Evolutionary conservation across 2,329 filamentous ascomycete species (phyloP).

Genomic region (Gaeumannomyces sp.): DNA sequence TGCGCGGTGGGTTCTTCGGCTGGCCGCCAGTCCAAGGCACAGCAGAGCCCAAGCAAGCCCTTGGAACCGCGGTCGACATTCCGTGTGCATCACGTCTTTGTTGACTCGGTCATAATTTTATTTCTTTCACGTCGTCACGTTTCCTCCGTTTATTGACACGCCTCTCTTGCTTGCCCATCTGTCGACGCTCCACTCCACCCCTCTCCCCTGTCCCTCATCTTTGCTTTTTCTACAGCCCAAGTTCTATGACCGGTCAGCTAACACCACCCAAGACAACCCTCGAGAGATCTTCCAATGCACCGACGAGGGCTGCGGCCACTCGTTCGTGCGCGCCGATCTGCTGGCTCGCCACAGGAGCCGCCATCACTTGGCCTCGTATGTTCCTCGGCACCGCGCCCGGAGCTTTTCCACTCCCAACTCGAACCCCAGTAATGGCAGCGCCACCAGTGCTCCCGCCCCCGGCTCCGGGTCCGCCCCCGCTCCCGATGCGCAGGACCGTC

Average conservation of each 20-base stretch:
- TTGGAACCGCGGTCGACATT: neutral
- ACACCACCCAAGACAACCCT: constrained; percentile 54
- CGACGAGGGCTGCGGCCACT: constrained; percentile 65
- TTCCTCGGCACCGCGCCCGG: constrained; percentile 43
- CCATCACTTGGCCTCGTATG: constrained; percentile 53
- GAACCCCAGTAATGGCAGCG: neutral
- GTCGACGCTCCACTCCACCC: too few relatives aligned
- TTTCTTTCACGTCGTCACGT: neutral
- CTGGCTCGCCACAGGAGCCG: constrained; percentile 63
- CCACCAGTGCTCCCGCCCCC: too few relatives aligned
- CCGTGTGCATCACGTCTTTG: neutral
- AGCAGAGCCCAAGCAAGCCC: too few relatives aligned
- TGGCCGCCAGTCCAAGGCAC: too few relatives aligned
- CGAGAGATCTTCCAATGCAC: constrained; percentile 77
- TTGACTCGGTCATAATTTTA: neutral
- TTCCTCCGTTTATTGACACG: neutral
- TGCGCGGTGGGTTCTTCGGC: neutral
- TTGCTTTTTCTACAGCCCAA: neutral
- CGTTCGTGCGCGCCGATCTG: constrained; percentile 74
- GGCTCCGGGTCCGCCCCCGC: too few relatives aligned
- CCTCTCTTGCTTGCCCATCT: neutral
- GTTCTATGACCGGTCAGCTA: neutral
- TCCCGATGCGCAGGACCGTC: neutral
- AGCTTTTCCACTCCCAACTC: constrained; percentile 29
- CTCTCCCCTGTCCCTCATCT: neutral